A percentile compares a stretch with the other conserved stretches of the same genome.
Conservation (phyloP, 2,329 filamentous ascomycete genomes). For the Fonsecaea pedrosoi region DNA sequence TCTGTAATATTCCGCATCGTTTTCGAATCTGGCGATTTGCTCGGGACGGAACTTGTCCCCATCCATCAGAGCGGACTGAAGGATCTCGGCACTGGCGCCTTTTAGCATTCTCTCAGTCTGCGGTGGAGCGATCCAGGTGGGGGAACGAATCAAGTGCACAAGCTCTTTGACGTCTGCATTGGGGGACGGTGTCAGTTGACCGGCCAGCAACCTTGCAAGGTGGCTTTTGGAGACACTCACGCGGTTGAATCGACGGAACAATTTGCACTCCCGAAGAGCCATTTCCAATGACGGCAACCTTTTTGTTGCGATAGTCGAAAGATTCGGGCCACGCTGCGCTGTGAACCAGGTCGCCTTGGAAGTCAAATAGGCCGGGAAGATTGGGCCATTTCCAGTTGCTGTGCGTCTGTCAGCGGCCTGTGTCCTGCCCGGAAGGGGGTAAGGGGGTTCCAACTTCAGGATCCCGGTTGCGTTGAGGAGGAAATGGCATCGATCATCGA, state of each 20-base stretch:
- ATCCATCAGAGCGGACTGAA: background rate
- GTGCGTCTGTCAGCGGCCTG: background rate
- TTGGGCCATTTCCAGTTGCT: conserved; percentile 2
- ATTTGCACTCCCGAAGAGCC: background rate
- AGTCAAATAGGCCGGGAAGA: background rate
- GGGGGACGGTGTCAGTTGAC: no score
- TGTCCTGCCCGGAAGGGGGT: background rate
- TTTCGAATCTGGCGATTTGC: no score
- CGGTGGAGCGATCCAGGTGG: background rate
- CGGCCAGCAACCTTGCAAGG: background rate
- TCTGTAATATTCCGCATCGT: no score
- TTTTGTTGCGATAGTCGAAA: background rate
- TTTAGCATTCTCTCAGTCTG: background rate
- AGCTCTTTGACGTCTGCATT: background rate
- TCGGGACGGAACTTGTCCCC: no score
- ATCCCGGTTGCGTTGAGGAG: background rate
- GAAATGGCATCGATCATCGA: background rate
- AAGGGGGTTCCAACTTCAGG: background rate
- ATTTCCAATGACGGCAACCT: background rate
- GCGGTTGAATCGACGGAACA: background rate
- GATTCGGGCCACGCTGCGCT: background rate
- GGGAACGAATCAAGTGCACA: background rate
- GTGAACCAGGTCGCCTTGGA: background rate
- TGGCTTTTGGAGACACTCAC: background rate
- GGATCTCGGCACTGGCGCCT: background rate